phyloP scores from a whole-genome alignment of 1,284 basidiomycete species.

The Vanrija pseudolonga region DNA sequence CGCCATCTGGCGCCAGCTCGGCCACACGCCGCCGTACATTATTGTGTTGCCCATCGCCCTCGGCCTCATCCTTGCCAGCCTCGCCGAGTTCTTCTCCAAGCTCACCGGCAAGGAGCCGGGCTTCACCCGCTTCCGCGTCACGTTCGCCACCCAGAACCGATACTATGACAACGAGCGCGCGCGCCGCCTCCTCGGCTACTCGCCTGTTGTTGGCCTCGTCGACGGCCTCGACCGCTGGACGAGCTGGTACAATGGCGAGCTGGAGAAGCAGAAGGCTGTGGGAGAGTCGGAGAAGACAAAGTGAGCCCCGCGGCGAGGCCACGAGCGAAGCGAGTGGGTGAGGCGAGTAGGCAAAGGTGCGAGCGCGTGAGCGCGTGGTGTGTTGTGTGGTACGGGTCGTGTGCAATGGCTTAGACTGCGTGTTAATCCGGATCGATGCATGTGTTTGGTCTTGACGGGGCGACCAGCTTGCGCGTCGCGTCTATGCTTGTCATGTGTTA shows the following conservation, averaged over 20 bases:
- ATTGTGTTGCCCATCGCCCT: conserved; percentile 63
- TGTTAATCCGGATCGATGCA: too few species aligned
- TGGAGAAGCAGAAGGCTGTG: conserved; percentile 27
- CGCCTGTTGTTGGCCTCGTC: conserved; percentile 81
- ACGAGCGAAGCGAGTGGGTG: too few species aligned
- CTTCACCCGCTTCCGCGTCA: conserved; percentile 84
- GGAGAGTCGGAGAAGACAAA: conserved; percentile 34
- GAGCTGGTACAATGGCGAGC: conserved; percentile 40
- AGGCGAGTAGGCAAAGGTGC: too few species aligned
- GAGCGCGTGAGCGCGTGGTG: too few species aligned
- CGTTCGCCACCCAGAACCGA: conserved; percentile 62
- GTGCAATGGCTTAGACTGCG: too few species aligned
- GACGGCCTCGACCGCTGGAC: conserved; percentile 70
- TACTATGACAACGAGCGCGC: conserved; percentile 98
- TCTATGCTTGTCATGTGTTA: too few species aligned
- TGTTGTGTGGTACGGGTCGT: too few species aligned
- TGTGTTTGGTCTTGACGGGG: too few species aligned
- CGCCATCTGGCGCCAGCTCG: conserved; percentile 74
- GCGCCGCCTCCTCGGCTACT: conserved; percentile 84
- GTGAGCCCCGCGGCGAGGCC: conserved; percentile 6
- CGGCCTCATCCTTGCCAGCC: conserved; percentile 66
- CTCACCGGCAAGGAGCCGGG: conserved; percentile 75
- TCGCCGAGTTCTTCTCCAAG: conserved; percentile 72
- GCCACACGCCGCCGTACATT: conserved; percentile 58
- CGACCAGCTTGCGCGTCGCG: too few species aligned